phyloP scores from a whole-genome alignment of 805 yeast species.

The Saccharomycopsis sp. region DNA sequence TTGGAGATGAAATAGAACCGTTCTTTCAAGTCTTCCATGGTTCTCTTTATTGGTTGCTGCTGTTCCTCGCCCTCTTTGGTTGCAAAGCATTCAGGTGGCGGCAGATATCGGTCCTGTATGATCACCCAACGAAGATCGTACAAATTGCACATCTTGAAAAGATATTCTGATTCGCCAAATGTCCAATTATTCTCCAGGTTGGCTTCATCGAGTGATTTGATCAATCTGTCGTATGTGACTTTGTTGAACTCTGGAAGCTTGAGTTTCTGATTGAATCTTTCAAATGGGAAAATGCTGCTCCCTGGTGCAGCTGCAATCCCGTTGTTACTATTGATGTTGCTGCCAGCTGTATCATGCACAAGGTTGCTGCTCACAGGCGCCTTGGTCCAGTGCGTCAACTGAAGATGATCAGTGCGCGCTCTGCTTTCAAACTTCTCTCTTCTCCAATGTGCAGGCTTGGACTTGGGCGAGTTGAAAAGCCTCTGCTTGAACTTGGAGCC shows the following conservation, averaged over 20 bases:
- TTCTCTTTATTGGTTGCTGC: slow-evolving; percentile 43
- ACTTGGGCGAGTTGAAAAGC: slow-evolving; percentile 26
- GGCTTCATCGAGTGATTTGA: slow-evolving; percentile 31
- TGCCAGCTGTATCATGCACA: neutral
- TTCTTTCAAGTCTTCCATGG: slow-evolving; percentile 74
- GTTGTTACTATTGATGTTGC: slow-evolving; percentile 30
- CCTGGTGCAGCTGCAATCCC: neutral
- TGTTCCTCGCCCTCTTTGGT: too few species aligned
- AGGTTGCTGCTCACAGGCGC: slow-evolving; percentile 44
- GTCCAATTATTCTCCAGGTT: slow-evolving; percentile 18
- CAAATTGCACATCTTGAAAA: slow-evolving; percentile 62
- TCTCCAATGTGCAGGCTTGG: slow-evolving; percentile 77
- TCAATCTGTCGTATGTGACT: slow-evolving; percentile 48
- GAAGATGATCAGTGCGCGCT: slow-evolving; percentile 41
- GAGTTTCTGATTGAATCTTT: slow-evolving; percentile 60
- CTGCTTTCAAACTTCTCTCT: slow-evolving; percentile 50
- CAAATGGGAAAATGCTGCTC: slow-evolving; percentile 46
- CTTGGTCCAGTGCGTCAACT: slow-evolving; percentile 78
- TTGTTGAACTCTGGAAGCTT: slow-evolving; percentile 61
- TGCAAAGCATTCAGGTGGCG: slow-evolving; percentile 51
- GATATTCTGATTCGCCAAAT: slow-evolving; percentile 66
- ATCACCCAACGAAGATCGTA: slow-evolving; percentile 52
- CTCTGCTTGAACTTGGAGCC: slow-evolving; percentile 13
- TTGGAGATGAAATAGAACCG: slow-evolving; percentile 67
- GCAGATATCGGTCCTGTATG: slow-evolving; percentile 48